Percentiles rank a stretch among this genome's conserved stretches.
These are phyloP conservation scores for Pseudogymnoascus sp. DNA, from an alignment of 2,329 filamentous ascomycete species.

Conservation along the genomic window DNA sequence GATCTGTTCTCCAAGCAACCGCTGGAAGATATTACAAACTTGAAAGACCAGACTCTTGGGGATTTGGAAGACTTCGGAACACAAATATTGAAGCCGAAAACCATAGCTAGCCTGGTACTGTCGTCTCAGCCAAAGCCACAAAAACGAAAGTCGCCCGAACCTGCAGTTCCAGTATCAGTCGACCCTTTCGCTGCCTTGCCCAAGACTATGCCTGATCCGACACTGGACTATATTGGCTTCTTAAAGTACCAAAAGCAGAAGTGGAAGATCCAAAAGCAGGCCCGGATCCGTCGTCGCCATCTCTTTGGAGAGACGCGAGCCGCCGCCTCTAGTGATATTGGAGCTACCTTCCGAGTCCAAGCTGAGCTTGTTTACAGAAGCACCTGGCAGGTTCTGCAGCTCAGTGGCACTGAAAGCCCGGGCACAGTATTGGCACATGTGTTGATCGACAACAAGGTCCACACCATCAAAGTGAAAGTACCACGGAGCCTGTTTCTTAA, in stretches of 20 bases:
- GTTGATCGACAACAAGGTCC: conserved; percentile 86
- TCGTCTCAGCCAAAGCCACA: conserved; percentile 50
- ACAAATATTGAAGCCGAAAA: conserved; percentile 58
- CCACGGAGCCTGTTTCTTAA: conserved; percentile 88
- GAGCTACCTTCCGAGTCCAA: conserved; percentile 77
- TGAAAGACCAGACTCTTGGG: conserved; percentile 44
- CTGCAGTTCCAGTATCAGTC: conserved; percentile 48
- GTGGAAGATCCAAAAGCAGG: conserved; percentile 96
- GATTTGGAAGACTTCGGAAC: conserved; percentile 80
- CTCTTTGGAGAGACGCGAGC: conserved; percentile 79
- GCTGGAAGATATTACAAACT: conserved; percentile 64
- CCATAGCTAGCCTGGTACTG: conserved; percentile 38
- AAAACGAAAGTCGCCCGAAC: conserved; percentile 69
- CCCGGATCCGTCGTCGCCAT: conserved; percentile 74
- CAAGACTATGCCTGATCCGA: conserved; percentile 73
- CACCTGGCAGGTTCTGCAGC: conserved; percentile 90
- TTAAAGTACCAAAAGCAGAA: conserved; percentile 95
- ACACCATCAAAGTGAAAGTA: conserved; percentile 80
- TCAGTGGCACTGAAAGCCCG: conserved; percentile 72
- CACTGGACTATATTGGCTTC: conserved; percentile 80
- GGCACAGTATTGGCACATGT: conserved; percentile 85
- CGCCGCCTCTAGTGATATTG: conserved; percentile 57
- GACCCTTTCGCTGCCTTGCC: conserved; percentile 81
- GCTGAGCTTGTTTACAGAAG: conserved; percentile 83
- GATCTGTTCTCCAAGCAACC: conserved; percentile 75